Evolutionary conservation across 805 yeast genomes (phyloP), one percentile per base, ranked within the genome.

Genomic region (Cyberlindnera lachancei): DNA sequence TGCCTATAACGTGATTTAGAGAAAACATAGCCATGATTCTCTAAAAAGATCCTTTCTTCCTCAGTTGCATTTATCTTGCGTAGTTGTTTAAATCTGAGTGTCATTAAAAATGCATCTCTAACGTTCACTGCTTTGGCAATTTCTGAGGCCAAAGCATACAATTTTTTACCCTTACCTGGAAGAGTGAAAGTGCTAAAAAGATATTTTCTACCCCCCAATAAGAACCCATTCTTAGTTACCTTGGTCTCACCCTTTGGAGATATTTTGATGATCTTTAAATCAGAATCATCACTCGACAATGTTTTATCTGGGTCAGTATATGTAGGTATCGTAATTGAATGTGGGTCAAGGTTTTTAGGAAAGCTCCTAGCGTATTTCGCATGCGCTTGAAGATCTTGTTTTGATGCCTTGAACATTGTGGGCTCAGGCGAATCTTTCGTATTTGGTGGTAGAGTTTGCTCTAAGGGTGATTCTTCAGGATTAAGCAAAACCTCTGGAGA

Each of bases 51-150:
- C 29, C 56, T 52, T 25, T 68, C 70, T 17, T 48, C 53, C 4
- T 58, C 66, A 10, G 51, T 44, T 3, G 66, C 60, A 9, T 44
- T 40, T 16, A 58, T 42, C 29, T 65, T 64, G 33, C 45, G 53
- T 12, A 71, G 45, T 13, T 59, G 56, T 36, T 55, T 55, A 42
- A 58, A 53, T 35, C 56, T 49, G 31, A 60, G 55, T 42, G 75
- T 68, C 39, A 79, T 58, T 3, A 74, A 54, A 45, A 72, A 75
- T 24, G 74, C 67, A 43, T 73, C 79, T 34, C 71, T 56, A 48
- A 62, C 56, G 25, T 58, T 50, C 30, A 72, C 50, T 16, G 57
- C 50, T 38, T 71, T 57, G 28, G 68, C 66, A 37, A 58, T 48
- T 42, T 62, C 58, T 18, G 58, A 52, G 34, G 67, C 61, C 52